Conservation (phyloP, 495 filamentous ascomycete genomes). For the Neurospora sp. region DNA sequence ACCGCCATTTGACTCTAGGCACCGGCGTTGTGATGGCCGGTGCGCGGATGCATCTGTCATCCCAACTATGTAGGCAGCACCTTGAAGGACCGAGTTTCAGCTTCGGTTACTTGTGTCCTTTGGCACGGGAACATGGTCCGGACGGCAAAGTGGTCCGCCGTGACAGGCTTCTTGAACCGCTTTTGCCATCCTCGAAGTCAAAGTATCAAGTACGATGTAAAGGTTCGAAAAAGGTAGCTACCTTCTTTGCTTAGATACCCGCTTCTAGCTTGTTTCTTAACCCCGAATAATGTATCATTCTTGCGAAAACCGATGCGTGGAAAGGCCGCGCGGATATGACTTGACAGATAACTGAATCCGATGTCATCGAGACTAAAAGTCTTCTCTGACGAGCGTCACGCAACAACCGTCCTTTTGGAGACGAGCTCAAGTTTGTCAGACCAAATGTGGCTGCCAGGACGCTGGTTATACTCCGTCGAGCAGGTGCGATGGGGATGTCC, state of each 20-base stretch:
- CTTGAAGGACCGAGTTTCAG: not conserved
- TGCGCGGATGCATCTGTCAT: not conserved
- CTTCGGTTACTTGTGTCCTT: not conserved
- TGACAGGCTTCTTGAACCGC: not conserved
- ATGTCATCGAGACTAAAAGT: not conserved
- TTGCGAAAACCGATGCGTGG: not conserved
- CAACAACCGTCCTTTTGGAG: not conserved
- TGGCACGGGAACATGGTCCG: not conserved
- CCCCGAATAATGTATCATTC: not conserved
- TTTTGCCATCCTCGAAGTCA: not conserved
- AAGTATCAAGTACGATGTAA: not conserved
- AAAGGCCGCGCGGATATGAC: not conserved
- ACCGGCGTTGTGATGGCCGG: not conserved
- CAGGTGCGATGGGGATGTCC: not conserved
- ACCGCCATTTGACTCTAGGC: not conserved
- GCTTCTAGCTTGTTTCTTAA: not conserved
- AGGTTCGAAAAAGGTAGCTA: not conserved
- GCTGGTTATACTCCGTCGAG: not conserved
- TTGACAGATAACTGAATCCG: not conserved
- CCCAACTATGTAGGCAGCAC: not conserved
- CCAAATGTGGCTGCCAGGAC: not conserved
- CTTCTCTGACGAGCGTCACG: not conserved
- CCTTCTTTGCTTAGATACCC: accelerated
- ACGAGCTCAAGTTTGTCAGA: not conserved
- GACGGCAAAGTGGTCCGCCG: not conserved